phyloP scores from a whole-genome alignment of 2,329 filamentous ascomycete species.

The Pseudogymnoascus sp. region DNA sequence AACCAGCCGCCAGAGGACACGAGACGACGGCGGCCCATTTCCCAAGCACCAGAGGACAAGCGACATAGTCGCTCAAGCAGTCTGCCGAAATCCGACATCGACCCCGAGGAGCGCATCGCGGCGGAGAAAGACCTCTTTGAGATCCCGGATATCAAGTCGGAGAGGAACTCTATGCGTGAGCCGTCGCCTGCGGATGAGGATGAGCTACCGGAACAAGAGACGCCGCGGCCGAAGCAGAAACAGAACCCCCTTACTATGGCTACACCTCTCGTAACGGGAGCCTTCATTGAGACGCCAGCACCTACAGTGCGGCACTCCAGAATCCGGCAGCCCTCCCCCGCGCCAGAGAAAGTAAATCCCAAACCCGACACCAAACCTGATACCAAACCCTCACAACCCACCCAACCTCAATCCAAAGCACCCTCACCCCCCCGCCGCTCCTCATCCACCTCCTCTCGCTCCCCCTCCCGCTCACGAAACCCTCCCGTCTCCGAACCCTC shows the following conservation, averaged over 20 bases:
- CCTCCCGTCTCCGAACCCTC: neutral
- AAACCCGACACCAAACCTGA: neutral
- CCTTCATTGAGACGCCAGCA: constrained; percentile 29
- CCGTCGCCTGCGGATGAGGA: constrained; percentile 18
- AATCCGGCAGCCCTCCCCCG: constrained; percentile 17
- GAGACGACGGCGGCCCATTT: constrained; percentile 10
- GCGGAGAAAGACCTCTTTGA: constrained; percentile 23
- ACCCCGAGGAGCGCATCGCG: constrained; percentile 23
- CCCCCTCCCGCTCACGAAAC: neutral
- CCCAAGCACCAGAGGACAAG: constrained; percentile 12
- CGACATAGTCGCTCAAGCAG: constrained; percentile 15
- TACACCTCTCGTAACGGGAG: constrained; percentile 26
- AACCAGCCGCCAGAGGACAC: constrained; percentile 5
- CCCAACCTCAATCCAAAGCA: neutral
- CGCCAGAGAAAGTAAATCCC: neutral
- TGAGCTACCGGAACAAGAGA: constrained; percentile 17
- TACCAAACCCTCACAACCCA: neutral
- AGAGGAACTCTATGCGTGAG: constrained; percentile 17
- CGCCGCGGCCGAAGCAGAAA: constrained; percentile 16
- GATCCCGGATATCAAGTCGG: constrained; percentile 21
- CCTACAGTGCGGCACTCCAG: constrained; percentile 30
- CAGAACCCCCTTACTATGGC: constrained; percentile 19
- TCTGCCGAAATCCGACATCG: constrained; percentile 19
- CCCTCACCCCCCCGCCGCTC: neutral
- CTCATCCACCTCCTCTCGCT: neutral